Conservation (phyloP, 2,329 filamentous ascomycete species). For the Knufia petricola region DNA sequence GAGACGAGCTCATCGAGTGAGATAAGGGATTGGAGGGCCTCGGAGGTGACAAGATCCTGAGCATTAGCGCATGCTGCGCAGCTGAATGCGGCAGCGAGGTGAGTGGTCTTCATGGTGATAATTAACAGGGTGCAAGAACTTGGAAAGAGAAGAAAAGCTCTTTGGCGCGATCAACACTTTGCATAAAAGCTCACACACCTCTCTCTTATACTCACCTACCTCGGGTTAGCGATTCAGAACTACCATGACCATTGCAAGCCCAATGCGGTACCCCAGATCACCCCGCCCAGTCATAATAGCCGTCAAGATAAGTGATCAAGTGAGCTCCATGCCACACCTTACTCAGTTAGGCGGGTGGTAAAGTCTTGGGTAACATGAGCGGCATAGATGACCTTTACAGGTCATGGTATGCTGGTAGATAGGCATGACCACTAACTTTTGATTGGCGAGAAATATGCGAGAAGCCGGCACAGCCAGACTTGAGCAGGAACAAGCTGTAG, state of each 20-base stretch:
- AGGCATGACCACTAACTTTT: too few relatives aligned
- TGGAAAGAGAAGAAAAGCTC: background rate
- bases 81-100: background rate
- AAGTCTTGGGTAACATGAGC: conserved; percentile 7
- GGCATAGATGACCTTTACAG: too few relatives aligned
- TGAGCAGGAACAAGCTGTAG: too few relatives aligned
- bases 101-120: background rate
- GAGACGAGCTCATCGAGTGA: conserved; percentile 19
- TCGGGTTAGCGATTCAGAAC: too few relatives aligned
- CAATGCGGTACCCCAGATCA: background rate
- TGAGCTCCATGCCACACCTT: background rate
- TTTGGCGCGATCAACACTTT: background rate
- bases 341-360: conserved; percentile 4
- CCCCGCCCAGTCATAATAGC: background rate
- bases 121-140: background rate
- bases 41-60: conserved; percentile 10
- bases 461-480: too few relatives aligned
- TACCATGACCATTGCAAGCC: background rate
- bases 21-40: conserved; percentile 19
- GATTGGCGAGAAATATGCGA: too few relatives aligned
- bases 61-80: conserved; percentile 2
- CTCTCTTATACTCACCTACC: too few relatives aligned
- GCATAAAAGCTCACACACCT: too few relatives aligned
- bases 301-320: background rate
- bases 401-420: too few relatives aligned